Base-by-base conservation (phyloP, 1,139 yeast species). In the Citeromyces hawaiiensis region DNA sequence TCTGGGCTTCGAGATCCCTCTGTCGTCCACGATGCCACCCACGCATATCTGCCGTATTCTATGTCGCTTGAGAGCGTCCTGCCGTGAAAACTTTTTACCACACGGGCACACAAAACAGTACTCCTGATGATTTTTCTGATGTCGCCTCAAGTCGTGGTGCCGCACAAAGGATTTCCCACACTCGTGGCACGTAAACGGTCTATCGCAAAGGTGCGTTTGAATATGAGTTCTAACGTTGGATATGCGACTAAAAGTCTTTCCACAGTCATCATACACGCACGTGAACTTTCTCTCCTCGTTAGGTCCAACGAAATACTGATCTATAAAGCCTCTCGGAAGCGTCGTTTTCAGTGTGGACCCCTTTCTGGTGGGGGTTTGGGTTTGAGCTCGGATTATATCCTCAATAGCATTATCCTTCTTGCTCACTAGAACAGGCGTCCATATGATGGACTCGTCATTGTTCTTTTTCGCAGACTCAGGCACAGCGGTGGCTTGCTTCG, bases 141-240 rank as follows among this genome's bases (percentile, higher is more conserved):
- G 99, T 45, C 99, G 72, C 44, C 87, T 75, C 50, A 93, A 66
- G 59, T 93, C 99, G 55, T 93, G 98, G 47, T 93, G 96, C 37
- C 94, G 66, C 13, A 83, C 94, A 60, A 83, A 83, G 38, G 78
- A 68, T 46, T 83, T 79, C 5, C 61, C 59, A 50, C 80, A 73
- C 10, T 51, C 48, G 4, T 76, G 73, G 56, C 91, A 83, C 4
- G 66, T 66, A 59, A 78, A 81, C 1, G 99, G 99, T 42, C 97
- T 66, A 57, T 93, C 98, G 56, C 93, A 80, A 40, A 93, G 63
- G 65, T 93, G 99, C 1, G 98, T 93, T 56, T 93, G 98, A 42
- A 93, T 88, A 56, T 93, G 99, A 0, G 96, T 86, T 45, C 97
- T 69, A n/a, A 86, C 87, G 55, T 93, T 93, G 60, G 93, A 93